These are phyloP conservation scores for Venturia pyrina DNA, from an alignment of 2,329 filamentous ascomycete species.

Conservation along the genomic window DNA sequence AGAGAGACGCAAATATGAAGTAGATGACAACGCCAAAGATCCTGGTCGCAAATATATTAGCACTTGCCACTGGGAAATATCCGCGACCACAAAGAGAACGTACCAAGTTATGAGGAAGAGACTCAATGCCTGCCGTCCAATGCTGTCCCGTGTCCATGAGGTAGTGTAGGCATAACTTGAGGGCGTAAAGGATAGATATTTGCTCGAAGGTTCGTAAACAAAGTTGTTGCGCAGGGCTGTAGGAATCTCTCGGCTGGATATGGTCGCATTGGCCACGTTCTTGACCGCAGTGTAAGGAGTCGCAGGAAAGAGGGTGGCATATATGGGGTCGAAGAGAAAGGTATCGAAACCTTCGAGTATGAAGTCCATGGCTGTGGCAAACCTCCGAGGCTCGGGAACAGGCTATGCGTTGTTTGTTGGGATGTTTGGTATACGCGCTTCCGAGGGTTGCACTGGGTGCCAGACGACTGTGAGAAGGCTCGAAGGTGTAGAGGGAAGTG, in stretches of 20 bases:
- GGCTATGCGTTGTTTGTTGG: background rate
- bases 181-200: slow-evolving; percentile 60
- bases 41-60: slow-evolving; percentile 40
- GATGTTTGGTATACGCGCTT: background rate
- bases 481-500: background rate
- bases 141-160: slow-evolving; percentile 65
- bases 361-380: slow-evolving; percentile 65
- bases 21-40: slow-evolving; percentile 77
- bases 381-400: too few species aligned
- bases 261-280: slow-evolving; percentile 43
- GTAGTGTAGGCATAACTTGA: slow-evolving; percentile 71
- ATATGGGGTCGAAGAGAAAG: slow-evolving; percentile 69
- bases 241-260: slow-evolving; percentile 36
- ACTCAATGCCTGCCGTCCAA: slow-evolving; percentile 61
- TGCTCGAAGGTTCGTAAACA: slow-evolving; percentile 63
- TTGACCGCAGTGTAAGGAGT: slow-evolving; percentile 18
- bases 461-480: background rate
- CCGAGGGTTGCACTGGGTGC: background rate
- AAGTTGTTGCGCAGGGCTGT: slow-evolving; percentile 35
- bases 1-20: slow-evolving; percentile 72
- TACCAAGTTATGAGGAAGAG: slow-evolving; percentile 84
- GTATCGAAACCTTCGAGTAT: slow-evolving; percentile 79
- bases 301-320: slow-evolving; percentile 60
- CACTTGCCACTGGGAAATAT: background rate
- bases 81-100: slow-evolving; percentile 13